A percentile compares a stretch with the other conserved stretches of the same genome.
Conservation (phyloP, 495 filamentous ascomycete species). For the Rusavskia elegans region DNA sequence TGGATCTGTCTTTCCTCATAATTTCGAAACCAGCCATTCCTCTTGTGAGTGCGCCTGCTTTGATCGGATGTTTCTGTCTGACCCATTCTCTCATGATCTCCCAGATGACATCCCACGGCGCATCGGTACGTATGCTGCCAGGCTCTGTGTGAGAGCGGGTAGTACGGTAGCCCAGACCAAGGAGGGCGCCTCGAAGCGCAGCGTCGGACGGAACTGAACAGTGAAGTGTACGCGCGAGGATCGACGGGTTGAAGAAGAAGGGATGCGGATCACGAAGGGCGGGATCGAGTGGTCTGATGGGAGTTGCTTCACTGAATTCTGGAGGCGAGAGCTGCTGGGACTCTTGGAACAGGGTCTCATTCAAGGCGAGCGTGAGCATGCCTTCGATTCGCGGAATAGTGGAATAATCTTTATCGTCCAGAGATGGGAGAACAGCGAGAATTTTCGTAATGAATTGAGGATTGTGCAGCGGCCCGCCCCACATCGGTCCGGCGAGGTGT, state of each 20-base stretch:
- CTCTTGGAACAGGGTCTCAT: constrained; percentile 38
- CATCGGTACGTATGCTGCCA: constrained; percentile 81
- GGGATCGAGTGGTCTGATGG: constrained; percentile 28
- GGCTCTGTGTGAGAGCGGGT: constrained; percentile 75
- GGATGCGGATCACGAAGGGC: constrained; percentile 51
- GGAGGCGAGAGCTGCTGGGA: constrained; percentile 5
- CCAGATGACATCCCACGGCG: constrained; percentile 79
- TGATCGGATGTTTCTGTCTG: constrained; percentile 58
- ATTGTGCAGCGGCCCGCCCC: constrained; percentile 78
- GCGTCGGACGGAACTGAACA: constrained; percentile 58
- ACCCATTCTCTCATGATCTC: constrained; percentile 88
- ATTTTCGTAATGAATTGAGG: constrained; percentile 62
- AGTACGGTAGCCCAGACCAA: constrained; percentile 60
- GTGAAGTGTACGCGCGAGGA: constrained; percentile 56
- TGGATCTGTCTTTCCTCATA: constrained; percentile 28
- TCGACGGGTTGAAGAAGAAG: constrained; percentile 70
- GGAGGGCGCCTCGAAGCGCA: constrained; percentile 62
- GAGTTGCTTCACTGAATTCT: not conserved
- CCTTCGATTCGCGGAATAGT: constrained; percentile 72
- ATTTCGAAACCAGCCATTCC: constrained; percentile 56
- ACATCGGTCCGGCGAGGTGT: constrained; percentile 87
- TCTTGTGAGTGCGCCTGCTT: constrained; percentile 46
- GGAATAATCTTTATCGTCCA: constrained; percentile 49
- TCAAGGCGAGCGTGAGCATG: constrained; percentile 75
- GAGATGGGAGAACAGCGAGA: constrained; percentile 45